These are phyloP conservation scores for Nidula niveotomentosa DNA, from an alignment of 1,284 basidiomycete species.

Conservation along the genomic window DNA sequence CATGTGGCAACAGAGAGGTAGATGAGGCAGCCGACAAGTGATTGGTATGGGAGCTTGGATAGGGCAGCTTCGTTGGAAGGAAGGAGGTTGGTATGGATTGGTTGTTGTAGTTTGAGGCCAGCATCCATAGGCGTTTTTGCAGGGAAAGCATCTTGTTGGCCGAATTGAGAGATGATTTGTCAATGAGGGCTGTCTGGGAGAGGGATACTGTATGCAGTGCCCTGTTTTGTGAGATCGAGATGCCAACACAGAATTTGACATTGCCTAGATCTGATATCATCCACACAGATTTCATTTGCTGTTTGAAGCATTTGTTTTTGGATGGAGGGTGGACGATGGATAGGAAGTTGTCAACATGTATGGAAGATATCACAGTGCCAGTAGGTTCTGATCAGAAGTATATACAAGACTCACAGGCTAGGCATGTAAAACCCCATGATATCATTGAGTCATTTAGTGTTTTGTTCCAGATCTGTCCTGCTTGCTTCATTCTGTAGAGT, in stretches of 20 bases:
- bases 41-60: constrained; percentile 22
- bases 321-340: constrained; percentile 14
- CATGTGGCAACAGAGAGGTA: constrained; percentile 35
- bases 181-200: constrained; percentile 36
- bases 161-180: constrained; percentile 30
- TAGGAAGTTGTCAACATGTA: constrained; percentile 36
- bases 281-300: constrained; percentile 23
- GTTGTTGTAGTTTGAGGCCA: constrained; percentile 14
- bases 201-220: constrained; percentile 22
- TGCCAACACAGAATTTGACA: constrained; percentile 22
- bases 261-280: constrained; percentile 27
- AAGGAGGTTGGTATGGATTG: constrained; percentile 3
- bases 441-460: constrained; percentile 29
- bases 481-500: constrained; percentile 43
- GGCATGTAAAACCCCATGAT: constrained; percentile 25
- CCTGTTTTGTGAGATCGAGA: constrained; percentile 27
- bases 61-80: constrained; percentile 5
- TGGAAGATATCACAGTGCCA: constrained; percentile 22
- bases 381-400: constrained; percentile 16
- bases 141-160: constrained; percentile 25
- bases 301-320: constrained; percentile 22
- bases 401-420: constrained; percentile 31
- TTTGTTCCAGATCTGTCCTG: constrained; percentile 32
- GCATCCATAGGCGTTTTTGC: constrained; percentile 29
- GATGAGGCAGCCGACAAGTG: constrained; percentile 35